These are phyloP conservation scores for Leishmania braziliensis DNA, from an alignment of 208 protist genomes.

Conservation along the genomic window DNA sequence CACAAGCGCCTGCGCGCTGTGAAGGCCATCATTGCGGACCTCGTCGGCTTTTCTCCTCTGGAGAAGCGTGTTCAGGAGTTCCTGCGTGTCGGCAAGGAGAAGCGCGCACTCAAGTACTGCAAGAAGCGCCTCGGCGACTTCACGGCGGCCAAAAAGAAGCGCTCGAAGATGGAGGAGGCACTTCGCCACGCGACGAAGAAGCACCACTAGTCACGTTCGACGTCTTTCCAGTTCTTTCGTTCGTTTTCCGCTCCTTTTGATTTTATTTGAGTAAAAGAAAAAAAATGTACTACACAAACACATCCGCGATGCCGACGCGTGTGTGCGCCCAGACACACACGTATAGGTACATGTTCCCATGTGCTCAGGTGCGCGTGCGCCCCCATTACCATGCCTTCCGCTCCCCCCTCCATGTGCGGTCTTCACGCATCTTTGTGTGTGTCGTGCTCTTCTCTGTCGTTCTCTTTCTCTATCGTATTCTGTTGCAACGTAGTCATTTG, in stretches of 20 bases:
- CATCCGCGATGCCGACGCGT: neutral
- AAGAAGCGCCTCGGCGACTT: constrained; percentile 94
- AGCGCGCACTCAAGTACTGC: constrained; percentile 94
- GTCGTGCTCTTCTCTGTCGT: neutral
- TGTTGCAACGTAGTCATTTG: neutral
- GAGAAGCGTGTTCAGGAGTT: constrained; percentile 94
- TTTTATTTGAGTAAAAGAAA: constrained; percentile 15
- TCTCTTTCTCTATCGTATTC: neutral
- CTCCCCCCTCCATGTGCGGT: neutral
- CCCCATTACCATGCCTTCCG: neutral
- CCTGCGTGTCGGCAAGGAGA: constrained; percentile 95
- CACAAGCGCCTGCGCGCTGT: constrained; percentile 92
- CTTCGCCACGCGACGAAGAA: constrained; percentile 89
- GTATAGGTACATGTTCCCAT: neutral
- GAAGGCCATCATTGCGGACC: constrained; percentile 91
- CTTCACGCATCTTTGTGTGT: neutral
- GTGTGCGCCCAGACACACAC: neutral
- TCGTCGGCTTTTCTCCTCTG: constrained; percentile 90
- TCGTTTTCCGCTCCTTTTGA: constrained; percentile 17
- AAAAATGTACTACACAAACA: constrained; percentile 15
- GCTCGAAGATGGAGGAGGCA: constrained; percentile 90
- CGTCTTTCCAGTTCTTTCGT: constrained; percentile 9
- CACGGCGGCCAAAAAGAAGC: constrained; percentile 92
- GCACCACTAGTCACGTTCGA: constrained; percentile 19
- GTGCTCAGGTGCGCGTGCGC: neutral